Base-by-base conservation (phyloP, 2,329 filamentous ascomycete genomes). In the Daldinia sp. region DNA sequence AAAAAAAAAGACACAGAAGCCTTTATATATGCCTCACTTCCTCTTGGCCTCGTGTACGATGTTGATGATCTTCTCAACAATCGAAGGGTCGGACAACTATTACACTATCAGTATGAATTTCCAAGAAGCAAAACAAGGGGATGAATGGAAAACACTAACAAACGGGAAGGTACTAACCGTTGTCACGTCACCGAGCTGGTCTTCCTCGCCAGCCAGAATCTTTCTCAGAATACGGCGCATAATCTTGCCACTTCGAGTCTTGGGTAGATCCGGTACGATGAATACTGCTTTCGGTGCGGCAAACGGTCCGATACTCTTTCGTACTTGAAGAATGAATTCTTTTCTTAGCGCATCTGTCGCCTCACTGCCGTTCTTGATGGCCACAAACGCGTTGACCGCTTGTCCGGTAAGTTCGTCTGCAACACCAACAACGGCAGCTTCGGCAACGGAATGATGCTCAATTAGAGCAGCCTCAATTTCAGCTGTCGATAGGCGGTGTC, bases 211-310 rank as follows among this genome's bases (percentile, higher is more conserved):
- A 13, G 94, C 94, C 71, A 99, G 80, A 74, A 99, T 96, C 92
- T 99, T 99, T 73, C 95, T 87, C 82, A 99, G 80, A 75, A 99
- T 96, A 68, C 95, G 89, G 67, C 95, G 87, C 95, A 99, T 99
- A 75, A 99, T 99, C 90, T 99, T 99, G 70, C 95, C 95, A 71
- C 92, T 96, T 71, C 95, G 87, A 34, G 95, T 99, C 88, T 99
- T 98, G 73, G 95, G 95, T 68, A 99, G 86, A 77, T 99, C 95
- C 2, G 93, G 90, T 43, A 99, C 91, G 56, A 96, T 87, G 77
- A 89, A 95, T 67, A 99, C 90, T 17, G 90, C 91, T 84, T 98
- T 99, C 68, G 95, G 95, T 29, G 95, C 94, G 3, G 95, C 95
- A 76, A 99, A 99, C 3, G 95, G 95, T 10, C 95, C 95, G 75